These are phyloP conservation scores for Chytriomyces confervae DNA, from an alignment of 192 early-diverging fungal species.

Conservation along the genomic window DNA sequence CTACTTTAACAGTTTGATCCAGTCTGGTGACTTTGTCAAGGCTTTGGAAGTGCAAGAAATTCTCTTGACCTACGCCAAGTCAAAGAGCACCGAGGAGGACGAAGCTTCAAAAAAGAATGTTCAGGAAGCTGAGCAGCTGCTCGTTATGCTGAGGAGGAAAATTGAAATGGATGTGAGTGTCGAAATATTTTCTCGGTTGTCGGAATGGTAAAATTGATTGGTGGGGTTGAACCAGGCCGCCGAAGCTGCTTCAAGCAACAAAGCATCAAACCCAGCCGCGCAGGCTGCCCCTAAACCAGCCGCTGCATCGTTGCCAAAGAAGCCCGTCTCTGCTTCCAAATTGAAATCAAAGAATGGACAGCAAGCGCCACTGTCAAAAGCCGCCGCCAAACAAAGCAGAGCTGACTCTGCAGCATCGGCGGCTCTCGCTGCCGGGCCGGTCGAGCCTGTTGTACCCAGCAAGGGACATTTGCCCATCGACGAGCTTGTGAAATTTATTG, in stretches of 20 bases:
- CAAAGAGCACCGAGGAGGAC: conserved; percentile 71
- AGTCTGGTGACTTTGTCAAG: conserved; percentile 73
- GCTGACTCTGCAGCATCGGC: conserved; percentile 32
- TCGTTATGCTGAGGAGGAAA: conserved; percentile 17
- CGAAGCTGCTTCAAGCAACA: not conserved
- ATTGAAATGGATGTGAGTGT: conserved; percentile 32
- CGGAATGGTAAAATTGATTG: too few species aligned
- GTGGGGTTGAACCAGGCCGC: not conserved
- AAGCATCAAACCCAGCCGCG: not conserved
- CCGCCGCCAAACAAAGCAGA: not conserved
- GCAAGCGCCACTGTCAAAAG: not conserved
- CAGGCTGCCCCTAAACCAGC: not conserved
- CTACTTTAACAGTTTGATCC: conserved; percentile 75
- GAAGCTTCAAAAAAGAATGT: conserved; percentile 53
- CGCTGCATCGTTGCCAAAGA: not conserved
- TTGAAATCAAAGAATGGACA: not conserved
- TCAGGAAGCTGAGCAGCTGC: conserved; percentile 43
- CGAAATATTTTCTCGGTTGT: too few species aligned
- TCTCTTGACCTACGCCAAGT: conserved; percentile 68
- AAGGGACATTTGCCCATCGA: conserved; percentile 80
- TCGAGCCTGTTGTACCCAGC: conserved; percentile 21
- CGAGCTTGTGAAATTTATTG: conserved; percentile 72
- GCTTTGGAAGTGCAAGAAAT: conserved; percentile 74
- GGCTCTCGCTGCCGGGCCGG: conserved; percentile 43
- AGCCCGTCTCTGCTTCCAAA: not conserved